A percentile compares a stretch with the other conserved stretches of the same genome.
Evolutionary conservation across 495 filamentous ascomycete species (phyloP).

Genomic region (Umbilicaria muhlenbergii): DNA sequence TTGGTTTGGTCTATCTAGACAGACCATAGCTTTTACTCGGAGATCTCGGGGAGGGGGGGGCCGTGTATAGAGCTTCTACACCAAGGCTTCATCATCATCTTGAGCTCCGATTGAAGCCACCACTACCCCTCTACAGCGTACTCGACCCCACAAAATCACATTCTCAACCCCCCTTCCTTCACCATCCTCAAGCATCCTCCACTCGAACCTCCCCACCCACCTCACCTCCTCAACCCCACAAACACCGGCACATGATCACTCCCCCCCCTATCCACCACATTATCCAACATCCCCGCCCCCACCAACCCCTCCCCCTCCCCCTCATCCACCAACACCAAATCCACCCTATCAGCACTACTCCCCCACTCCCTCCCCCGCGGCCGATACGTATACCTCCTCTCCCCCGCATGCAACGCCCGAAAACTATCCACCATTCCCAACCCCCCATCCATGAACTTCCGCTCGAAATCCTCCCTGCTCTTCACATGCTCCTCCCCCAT

Average conservation of each 20-base stretch:
- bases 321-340: conserved; percentile 18
- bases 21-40: neutral
- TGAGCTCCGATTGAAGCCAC: neutral
- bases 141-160: neutral
- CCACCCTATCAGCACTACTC: conserved; percentile 22
- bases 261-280: conserved; percentile 16
- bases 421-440: conserved; percentile 18
- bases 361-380: conserved; percentile 19
- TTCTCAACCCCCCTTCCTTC: no score
- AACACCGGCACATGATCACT: conserved; percentile 24
- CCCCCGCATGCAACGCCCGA: conserved; percentile 9
- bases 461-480: conserved; percentile 33
- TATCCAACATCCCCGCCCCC: conserved; percentile 18
- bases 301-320: conserved; percentile 9
- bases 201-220: no score
- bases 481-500: conserved; percentile 26
- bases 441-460: conserved; percentile 24
- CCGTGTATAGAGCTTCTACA: neutral
- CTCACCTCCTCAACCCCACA: conserved; percentile 7
- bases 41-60: no score
- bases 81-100: conserved; percentile 1
- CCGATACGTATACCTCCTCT: conserved; percentile 20
- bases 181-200: no score
- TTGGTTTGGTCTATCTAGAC: no score
- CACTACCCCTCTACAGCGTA: neutral